Conservation (phyloP, 768 basidiomycete genomes). For the Hydnomerulius pinastri region DNA sequence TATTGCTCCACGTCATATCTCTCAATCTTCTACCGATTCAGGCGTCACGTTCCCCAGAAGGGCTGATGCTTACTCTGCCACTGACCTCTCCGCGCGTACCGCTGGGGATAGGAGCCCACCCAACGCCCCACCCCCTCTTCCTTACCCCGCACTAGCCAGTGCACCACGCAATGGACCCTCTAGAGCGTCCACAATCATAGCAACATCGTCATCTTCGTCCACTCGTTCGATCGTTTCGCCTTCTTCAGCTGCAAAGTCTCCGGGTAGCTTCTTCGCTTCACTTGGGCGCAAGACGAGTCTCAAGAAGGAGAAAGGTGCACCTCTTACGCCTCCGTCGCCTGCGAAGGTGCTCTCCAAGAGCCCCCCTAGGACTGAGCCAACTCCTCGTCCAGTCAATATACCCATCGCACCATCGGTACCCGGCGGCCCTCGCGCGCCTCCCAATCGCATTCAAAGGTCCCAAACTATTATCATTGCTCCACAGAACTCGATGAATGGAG, state of each 20-base stretch:
- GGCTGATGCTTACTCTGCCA: conserved; percentile 76
- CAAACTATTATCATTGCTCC: conserved; percentile 60
- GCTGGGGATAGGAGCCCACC: conserved; percentile 52
- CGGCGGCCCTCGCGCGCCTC: conserved; percentile 73
- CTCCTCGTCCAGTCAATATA: conserved; percentile 34
- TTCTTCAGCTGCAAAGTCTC: conserved; percentile 40
- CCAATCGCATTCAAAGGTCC: conserved; percentile 61
- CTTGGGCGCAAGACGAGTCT: conserved; percentile 71
- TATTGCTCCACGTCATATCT: conserved; percentile 65
- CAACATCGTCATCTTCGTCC: conserved; percentile 49
- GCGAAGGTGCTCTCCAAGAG: conserved; percentile 39
- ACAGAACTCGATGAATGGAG: conserved; percentile 23
- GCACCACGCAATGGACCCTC: conserved; percentile 27
- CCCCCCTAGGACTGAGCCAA: conserved; percentile 32
- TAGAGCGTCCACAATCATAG: conserved; percentile 34
- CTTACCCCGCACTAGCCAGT: conserved; percentile 70
- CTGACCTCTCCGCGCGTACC: conserved; percentile 60
- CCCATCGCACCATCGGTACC: conserved; percentile 55
- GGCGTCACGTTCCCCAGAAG: conserved; percentile 80
- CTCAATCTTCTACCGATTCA: conserved; percentile 70
- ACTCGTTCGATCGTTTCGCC: conserved; percentile 47
- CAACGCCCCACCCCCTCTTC: conserved; percentile 61
- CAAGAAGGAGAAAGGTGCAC: conserved; percentile 35
- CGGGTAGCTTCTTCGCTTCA: conserved; percentile 71
- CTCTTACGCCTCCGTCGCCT: conserved; percentile 33